phyloP scores from a whole-genome alignment of 192 early-diverging fungal species.

The Coemansia sp. region DNA sequence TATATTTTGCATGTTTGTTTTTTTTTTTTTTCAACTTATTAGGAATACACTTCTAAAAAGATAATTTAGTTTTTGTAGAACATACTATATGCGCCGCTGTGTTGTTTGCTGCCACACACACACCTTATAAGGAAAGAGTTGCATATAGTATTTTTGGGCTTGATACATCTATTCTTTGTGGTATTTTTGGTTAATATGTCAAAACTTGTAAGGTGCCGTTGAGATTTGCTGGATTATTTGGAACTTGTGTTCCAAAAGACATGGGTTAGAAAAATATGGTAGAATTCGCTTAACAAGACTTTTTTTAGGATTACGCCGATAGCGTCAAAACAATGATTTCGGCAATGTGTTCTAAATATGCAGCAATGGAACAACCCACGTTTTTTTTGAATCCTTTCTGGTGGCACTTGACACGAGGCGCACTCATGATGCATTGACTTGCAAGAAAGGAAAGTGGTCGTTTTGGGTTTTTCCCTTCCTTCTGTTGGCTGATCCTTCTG shows the following conservation, averaged over 20 bases:
- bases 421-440: conserved; percentile 1
- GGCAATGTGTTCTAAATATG: background rate
- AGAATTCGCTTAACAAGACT: background rate
- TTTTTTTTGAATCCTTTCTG: background rate
- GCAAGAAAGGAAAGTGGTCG: background rate
- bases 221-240: background rate
- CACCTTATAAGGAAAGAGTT: background rate
- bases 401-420: background rate
- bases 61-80: background rate
- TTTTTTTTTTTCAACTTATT: background rate
- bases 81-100: background rate
- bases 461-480: background rate
- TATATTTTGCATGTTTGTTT: background rate
- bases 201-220: background rate
- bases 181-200: background rate
- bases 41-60: background rate
- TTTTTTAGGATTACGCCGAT: background rate
- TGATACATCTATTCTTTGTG: background rate
- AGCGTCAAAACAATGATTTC: background rate
- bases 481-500: conserved; percentile 1
- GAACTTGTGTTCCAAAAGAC: background rate
- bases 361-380: background rate
- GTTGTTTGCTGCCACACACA: background rate
- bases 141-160: background rate
- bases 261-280: background rate